Percentiles rank a stretch among this genome's conserved stretches.
phyloP scores from a whole-genome alignment of 192 early-diverging fungal genomes.

The Entrophospora sp. region DNA sequence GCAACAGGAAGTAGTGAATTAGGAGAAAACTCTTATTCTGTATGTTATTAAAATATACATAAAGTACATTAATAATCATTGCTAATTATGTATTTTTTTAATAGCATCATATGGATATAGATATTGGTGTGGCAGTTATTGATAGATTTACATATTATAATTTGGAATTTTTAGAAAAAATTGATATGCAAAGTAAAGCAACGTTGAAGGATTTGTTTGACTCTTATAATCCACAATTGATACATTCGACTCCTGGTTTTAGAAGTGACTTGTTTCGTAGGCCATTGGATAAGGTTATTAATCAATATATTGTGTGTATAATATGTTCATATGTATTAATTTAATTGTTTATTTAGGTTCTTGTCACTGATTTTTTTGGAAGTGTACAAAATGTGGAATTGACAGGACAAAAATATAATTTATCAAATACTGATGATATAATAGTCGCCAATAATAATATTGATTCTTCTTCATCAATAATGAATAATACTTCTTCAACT shows the following conservation, averaged over 20 bases:
- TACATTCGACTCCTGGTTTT: conserved; percentile 79
- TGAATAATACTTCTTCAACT: too few relatives aligned
- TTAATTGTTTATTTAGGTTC: conserved; percentile 32
- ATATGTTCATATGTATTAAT: too few relatives aligned
- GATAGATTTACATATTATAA: conserved; percentile 97
- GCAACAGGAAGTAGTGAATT: conserved; percentile 80
- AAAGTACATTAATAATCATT: too few relatives aligned
- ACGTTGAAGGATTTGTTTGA: conserved; percentile 72
- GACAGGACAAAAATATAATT: conserved; percentile 42
- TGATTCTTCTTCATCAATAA: too few relatives aligned
- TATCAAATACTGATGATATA: not conserved
- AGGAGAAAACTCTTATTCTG: conserved; percentile 90
- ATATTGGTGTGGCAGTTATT: conserved; percentile 95
- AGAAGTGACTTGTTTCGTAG: conserved; percentile 76
- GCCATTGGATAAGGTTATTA: conserved; percentile 68
- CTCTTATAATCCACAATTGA: conserved; percentile 67
- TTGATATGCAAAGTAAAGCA: conserved; percentile 69
- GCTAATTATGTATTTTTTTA: not conserved
- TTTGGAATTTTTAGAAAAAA: conserved; percentile 80
- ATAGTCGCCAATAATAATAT: not conserved
- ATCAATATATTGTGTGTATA: too few relatives aligned
- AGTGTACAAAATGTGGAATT: conserved; percentile 87
- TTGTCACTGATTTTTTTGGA: conserved; percentile 95
- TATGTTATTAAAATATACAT: too few relatives aligned
- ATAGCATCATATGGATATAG: conserved; percentile 76